phyloP scores from a whole-genome alignment of 2,329 filamentous ascomycete genomes.

The Penicillium sp. region DNA sequence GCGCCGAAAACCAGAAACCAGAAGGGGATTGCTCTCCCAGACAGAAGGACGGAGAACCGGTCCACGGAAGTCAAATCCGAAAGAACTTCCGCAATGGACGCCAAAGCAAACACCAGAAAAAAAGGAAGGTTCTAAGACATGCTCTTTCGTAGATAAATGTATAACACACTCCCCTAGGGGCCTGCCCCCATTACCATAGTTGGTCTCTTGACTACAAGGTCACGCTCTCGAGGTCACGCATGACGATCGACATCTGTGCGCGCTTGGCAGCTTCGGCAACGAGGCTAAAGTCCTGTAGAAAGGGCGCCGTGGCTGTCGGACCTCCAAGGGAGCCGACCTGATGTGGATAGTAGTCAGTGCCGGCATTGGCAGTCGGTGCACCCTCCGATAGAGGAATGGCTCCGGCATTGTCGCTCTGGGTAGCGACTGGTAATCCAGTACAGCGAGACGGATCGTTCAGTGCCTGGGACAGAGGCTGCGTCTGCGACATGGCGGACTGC shows the following conservation, averaged over 20 bases:
- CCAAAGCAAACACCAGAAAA: constrained; percentile 3
- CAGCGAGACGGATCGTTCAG: constrained; percentile 7
- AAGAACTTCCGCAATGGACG: constrained; percentile 5
- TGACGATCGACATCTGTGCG: constrained; percentile 82
- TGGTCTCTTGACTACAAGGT: constrained; percentile 26
- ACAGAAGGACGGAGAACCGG: not conserved
- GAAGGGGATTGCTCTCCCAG: not conserved
- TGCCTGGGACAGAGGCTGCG: constrained; percentile 14
- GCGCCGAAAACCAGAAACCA: constrained; percentile 6
- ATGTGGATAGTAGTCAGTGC: constrained; percentile 21
- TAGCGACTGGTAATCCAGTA: constrained; percentile 6
- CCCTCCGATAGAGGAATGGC: constrained; percentile 9
- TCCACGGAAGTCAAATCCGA: not conserved
- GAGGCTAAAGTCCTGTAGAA: constrained; percentile 75
- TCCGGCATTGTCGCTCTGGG: constrained; percentile 11
- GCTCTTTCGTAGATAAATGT: not conserved
- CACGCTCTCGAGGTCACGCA: constrained; percentile 67
- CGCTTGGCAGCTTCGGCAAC: constrained; percentile 90
- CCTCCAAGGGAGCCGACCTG: constrained; percentile 27
- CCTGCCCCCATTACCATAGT: constrained; percentile 5
- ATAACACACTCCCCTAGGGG: constrained; percentile 3
- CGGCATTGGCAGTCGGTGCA: constrained; percentile 8
- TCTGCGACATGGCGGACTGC: constrained; percentile 14
- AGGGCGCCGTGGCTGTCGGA: constrained; percentile 50
- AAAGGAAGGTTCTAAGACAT: constrained; percentile 2